Conservation (phyloP, 345 rosid genomes). For the Euphorbia peplus region DNA sequence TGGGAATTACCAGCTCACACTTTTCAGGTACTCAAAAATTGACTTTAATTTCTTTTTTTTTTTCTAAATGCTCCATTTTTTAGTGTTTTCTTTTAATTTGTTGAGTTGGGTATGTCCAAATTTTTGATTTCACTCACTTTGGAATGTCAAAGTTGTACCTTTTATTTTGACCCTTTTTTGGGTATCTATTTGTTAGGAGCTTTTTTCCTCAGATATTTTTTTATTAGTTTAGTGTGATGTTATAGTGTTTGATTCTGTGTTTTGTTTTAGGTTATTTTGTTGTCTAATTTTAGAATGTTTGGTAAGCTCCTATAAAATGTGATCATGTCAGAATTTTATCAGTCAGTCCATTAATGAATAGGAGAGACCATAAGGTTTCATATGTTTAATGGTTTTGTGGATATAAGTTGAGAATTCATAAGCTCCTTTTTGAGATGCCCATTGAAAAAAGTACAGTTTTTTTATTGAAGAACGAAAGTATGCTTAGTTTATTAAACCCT, state of each 20-base stretch:
- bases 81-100: neutral
- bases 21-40: constrained; percentile 54
- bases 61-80: neutral
- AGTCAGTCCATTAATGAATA: neutral
- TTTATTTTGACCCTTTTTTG: neutral
- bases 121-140: neutral
- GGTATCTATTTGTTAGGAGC: neutral
- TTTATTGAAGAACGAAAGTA: neutral
- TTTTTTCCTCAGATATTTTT: neutral
- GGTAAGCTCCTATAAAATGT: neutral
- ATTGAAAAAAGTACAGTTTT: neutral
- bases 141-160: neutral
- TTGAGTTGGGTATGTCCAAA: constrained; percentile 5
- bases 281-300: neutral
- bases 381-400: neutral
- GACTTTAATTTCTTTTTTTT: neutral
- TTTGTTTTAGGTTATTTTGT: neutral
- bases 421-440: neutral
- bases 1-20: constrained; percentile 99
- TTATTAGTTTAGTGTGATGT: neutral
- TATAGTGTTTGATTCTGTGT: neutral
- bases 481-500: no score
- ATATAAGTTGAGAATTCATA: neutral
- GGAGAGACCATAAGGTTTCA: neutral
- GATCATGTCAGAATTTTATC: neutral